phyloP scores from a whole-genome alignment of 2,329 filamentous ascomycete genomes.

The Dendryphion nanum region DNA sequence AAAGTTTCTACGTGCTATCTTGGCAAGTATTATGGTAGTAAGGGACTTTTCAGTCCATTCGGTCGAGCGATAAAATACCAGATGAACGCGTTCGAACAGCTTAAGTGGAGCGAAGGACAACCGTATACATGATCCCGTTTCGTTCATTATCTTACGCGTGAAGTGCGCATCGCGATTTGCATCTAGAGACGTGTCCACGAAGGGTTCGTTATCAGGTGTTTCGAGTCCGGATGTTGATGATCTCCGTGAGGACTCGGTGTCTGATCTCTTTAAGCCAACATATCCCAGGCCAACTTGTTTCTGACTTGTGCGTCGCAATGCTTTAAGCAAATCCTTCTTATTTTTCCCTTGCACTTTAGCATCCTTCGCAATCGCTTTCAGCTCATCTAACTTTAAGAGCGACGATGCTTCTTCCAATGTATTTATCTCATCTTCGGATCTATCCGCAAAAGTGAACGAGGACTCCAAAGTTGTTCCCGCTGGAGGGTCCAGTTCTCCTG shows the following conservation, averaged over 20 bases:
- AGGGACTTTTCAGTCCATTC: slow-evolving; percentile 98
- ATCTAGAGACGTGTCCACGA: slow-evolving; percentile 42
- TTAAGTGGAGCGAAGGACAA: slow-evolving; percentile 70
- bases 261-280: slow-evolving; percentile 63
- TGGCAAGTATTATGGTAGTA: slow-evolving; percentile 89
- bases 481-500: slow-evolving; percentile 50
- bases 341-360: slow-evolving; percentile 84
- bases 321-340: slow-evolving; percentile 74
- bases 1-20: slow-evolving; percentile 84
- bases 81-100: slow-evolving; percentile 88
- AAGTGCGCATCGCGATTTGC: slow-evolving; percentile 73
- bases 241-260: slow-evolving; percentile 55
- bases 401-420: slow-evolving; percentile 81
- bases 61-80: slow-evolving; percentile 93
- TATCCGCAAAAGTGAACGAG: slow-evolving; percentile 76
- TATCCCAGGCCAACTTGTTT: slow-evolving; percentile 75
- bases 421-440: slow-evolving; percentile 69
- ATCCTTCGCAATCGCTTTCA: slow-evolving; percentile 81
- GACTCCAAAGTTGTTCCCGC: slow-evolving; percentile 51
- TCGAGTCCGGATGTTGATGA: slow-evolving; percentile 42
- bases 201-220: slow-evolving; percentile 39
- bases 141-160: slow-evolving; percentile 70
- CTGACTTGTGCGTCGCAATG: slow-evolving; percentile 71
- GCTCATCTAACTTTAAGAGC: slow-evolving; percentile 80
- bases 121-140: slow-evolving; percentile 80